Evolutionary conservation across 2,329 filamentous ascomycete genomes (phyloP).

Genomic region (Fusarium miscanthi): DNA sequence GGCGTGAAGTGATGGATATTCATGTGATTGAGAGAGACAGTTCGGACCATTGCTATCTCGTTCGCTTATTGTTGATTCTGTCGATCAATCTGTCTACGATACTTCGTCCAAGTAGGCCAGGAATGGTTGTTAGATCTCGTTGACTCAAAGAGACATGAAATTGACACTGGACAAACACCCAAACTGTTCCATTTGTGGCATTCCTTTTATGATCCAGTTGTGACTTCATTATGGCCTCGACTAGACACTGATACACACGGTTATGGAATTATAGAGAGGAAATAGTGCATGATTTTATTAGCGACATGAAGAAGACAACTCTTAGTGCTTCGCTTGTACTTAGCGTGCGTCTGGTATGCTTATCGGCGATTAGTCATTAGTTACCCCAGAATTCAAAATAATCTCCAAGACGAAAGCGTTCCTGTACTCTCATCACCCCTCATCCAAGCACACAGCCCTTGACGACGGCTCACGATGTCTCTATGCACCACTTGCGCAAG

Average conservation of each 20-base stretch:
- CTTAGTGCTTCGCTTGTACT: rapidly evolving
- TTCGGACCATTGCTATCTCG: rapidly evolving
- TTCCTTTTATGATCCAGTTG: too few species aligned
- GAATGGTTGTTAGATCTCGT: rapidly evolving
- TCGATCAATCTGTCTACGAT: background rate
- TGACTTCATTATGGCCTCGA: background rate
- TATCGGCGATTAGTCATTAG: background rate
- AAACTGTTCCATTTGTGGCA: background rate
- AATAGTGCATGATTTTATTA: background rate
- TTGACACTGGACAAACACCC: background rate
- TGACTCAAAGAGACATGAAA: background rate
- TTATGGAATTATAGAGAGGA: background rate
- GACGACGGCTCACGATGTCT: background rate
- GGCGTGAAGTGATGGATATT: rapidly evolving
- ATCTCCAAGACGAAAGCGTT: rapidly evolving
- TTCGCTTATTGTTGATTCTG: rapidly evolving
- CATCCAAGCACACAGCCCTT: background rate
- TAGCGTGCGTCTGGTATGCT: background rate
- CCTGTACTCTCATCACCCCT: background rate
- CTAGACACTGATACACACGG: rapidly evolving
- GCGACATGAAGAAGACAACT: rapidly evolving
- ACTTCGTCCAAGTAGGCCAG: rapidly evolving
- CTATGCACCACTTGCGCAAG: background rate
- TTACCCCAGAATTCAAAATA: background rate
- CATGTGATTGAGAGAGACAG: rapidly evolving